Evolutionary conservation across 108 stramenopile genomes (phyloP).

Genomic region (Epithemia pelagica): DNA sequence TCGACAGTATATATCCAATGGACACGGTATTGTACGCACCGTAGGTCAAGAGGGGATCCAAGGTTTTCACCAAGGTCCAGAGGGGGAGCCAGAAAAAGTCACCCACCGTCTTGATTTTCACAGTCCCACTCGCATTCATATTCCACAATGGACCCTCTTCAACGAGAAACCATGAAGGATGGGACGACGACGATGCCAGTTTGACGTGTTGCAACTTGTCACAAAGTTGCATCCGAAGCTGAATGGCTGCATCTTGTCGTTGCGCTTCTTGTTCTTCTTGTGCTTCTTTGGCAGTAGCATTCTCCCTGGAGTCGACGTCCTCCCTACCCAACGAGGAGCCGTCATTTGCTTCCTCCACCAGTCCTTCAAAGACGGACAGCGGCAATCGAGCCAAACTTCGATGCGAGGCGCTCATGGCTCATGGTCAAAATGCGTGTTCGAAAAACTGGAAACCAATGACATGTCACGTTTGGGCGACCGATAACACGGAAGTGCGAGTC

Average conservation of each 20-base stretch:
- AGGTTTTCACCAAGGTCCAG: slow-evolving; percentile 32
- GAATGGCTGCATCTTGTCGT: too few relatives aligned
- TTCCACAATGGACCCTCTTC: not conserved
- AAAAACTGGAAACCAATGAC: too few relatives aligned
- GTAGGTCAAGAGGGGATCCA: slow-evolving; percentile 74
- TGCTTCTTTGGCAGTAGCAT: slow-evolving; percentile 7
- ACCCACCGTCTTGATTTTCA: slow-evolving; percentile 43
- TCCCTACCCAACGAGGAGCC: too few relatives aligned
- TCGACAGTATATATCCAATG: not conserved
- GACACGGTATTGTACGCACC: slow-evolving; percentile 19
- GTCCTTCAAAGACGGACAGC: slow-evolving; percentile 45
- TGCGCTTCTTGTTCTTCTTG: too few relatives aligned
- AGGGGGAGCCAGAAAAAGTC: slow-evolving; percentile 40
- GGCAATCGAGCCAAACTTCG: slow-evolving; percentile 57
- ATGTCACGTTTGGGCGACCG: too few relatives aligned
- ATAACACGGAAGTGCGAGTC: too few relatives aligned
- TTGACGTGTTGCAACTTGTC: slow-evolving; percentile 13
- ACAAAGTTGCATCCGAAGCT: too few relatives aligned
- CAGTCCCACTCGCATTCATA: slow-evolving; percentile 8
- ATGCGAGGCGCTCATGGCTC: slow-evolving; percentile 42
- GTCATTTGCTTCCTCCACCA: too few relatives aligned
- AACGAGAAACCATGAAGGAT: slow-evolving; percentile 10
- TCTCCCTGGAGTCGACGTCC: too few relatives aligned
- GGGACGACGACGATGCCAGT: too few relatives aligned
- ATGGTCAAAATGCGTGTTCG: too few relatives aligned